A percentile compares a stretch with the other conserved stretches of the same genome.
These are phyloP conservation scores for Acanthamoeba divionensis DNA, from an alignment of 208 protist genomes.

Conservation along the genomic window DNA sequence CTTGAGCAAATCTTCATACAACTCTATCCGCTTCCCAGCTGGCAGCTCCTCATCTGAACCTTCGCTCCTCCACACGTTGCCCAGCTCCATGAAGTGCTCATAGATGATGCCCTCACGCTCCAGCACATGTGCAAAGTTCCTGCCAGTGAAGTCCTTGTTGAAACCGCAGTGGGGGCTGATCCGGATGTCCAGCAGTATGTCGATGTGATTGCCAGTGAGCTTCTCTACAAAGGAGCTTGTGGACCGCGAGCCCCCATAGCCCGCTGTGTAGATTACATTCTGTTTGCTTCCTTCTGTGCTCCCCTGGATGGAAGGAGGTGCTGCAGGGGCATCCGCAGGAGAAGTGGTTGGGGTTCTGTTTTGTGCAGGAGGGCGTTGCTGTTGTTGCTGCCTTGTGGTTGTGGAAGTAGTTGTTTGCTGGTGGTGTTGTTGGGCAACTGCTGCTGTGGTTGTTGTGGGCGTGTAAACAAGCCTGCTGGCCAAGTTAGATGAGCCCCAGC, in stretches of 20 bases:
- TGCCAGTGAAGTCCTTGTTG: constrained; percentile 17
- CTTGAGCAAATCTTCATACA: constrained; percentile 6
- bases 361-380: too few relatives aligned
- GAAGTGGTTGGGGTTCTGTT: too few relatives aligned
- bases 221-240: background rate
- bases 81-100: constrained; percentile 55
- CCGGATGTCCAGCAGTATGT: constrained; percentile 3
- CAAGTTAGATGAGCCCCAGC: too few relatives aligned
- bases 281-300: background rate
- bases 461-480: too few relatives aligned
- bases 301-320: too few relatives aligned
- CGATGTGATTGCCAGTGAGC: constrained; percentile 1
- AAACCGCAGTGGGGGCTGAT: constrained; percentile 48
- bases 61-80: constrained; percentile 42
- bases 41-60: constrained; percentile 11
- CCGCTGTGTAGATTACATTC: constrained; percentile 41
- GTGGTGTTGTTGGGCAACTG: too few relatives aligned
- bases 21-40: background rate
- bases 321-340: too few relatives aligned
- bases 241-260: background rate
- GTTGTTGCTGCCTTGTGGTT: too few relatives aligned
- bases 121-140: background rate
- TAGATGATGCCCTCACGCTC: constrained; percentile 6
- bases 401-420: too few relatives aligned
- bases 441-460: too few relatives aligned